Percentiles rank a stretch among this genome's conserved stretches.
These are phyloP conservation scores for Immersiella caudata DNA, from an alignment of 495 filamentous ascomycete species.

Conservation along the genomic window DNA sequence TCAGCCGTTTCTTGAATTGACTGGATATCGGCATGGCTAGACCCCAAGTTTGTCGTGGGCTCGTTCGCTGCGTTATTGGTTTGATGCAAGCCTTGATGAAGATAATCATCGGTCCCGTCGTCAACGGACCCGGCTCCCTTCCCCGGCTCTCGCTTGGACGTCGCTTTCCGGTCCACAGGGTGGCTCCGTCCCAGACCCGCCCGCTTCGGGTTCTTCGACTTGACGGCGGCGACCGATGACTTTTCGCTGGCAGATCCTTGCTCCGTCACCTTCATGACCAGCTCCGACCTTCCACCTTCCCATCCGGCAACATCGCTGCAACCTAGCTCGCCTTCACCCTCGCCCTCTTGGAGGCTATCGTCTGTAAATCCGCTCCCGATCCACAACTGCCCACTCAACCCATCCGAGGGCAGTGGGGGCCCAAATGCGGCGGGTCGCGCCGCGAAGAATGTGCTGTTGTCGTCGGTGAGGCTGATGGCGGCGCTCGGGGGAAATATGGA, in stretches of 20 bases:
- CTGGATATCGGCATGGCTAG: conserved; percentile 86
- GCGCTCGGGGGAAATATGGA: conserved; percentile 93
- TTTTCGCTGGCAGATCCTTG: conserved; percentile 31
- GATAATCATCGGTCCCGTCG: conserved; percentile 91
- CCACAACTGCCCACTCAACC: conserved; percentile 85
- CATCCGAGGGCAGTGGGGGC: conserved; percentile 70
- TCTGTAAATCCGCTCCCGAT: conserved; percentile 88
- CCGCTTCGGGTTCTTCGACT: conserved; percentile 24
- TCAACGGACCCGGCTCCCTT: conserved; percentile 41
- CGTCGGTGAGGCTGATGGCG: conserved; percentile 93
- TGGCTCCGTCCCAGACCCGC: conserved; percentile 29
- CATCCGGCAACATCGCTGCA: conserved; percentile 97
- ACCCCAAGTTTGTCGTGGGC: conserved; percentile 43
- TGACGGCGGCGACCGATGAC: conserved; percentile 10
- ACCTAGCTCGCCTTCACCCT: conserved; percentile 84
- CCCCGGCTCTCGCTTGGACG: conserved; percentile 28
- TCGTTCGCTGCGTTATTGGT: conserved; percentile 38
- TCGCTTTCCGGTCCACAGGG: conserved; percentile 29
- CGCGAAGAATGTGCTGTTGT: conserved; percentile 95
- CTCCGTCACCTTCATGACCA: conserved; percentile 26
- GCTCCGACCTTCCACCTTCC: conserved; percentile 54
- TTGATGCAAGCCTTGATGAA: conserved; percentile 66
- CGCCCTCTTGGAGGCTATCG: conserved; percentile 63
- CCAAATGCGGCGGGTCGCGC: conserved; percentile 94
- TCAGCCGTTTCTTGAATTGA: conserved; percentile 92